These are phyloP conservation scores for Lepiota venenata DNA, from an alignment of 768 basidiomycete species.

Conservation along the genomic window DNA sequence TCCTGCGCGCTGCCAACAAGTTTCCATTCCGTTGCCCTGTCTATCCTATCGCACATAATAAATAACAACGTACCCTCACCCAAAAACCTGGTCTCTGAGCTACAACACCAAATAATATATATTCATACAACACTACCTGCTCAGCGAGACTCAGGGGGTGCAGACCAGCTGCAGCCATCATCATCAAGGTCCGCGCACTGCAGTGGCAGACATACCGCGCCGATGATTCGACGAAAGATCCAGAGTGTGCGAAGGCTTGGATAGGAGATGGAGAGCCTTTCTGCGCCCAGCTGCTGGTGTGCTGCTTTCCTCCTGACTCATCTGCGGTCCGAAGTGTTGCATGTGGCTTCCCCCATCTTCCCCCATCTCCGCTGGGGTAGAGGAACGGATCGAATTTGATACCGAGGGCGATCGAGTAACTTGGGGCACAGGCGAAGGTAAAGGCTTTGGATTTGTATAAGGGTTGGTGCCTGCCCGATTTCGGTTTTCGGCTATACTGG, in stretches of 20 bases:
- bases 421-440: slow-evolving; percentile 39
- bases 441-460: slow-evolving; percentile 31
- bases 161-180: slow-evolving; percentile 15
- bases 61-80: not conserved
- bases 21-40: not conserved
- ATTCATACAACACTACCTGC: slow-evolving; percentile 26
- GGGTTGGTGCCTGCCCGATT: slow-evolving; percentile 70
- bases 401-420: slow-evolving; percentile 56
- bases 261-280: slow-evolving; percentile 66
- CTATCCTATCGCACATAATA: slow-evolving; percentile 7
- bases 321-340: slow-evolving; percentile 66
- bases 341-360: slow-evolving; percentile 53
- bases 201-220: slow-evolving; percentile 50
- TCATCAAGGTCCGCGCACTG: slow-evolving; percentile 41
- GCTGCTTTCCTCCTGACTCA: slow-evolving; percentile 38
- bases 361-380: slow-evolving; percentile 31
- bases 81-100: slow-evolving; percentile 8
- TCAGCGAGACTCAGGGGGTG: slow-evolving; percentile 16
- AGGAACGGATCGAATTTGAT: slow-evolving; percentile 44
- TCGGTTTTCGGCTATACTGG: slow-evolving; percentile 40
- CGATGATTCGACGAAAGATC: slow-evolving; percentile 41
- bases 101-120: slow-evolving; percentile 21
- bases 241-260: slow-evolving; percentile 46
- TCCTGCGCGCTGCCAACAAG: not conserved
- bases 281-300: slow-evolving; percentile 59